These are phyloP conservation scores for Gossypium lobatum DNA, from an alignment of 441 rosid genomes.

Conservation along the genomic window DNA sequence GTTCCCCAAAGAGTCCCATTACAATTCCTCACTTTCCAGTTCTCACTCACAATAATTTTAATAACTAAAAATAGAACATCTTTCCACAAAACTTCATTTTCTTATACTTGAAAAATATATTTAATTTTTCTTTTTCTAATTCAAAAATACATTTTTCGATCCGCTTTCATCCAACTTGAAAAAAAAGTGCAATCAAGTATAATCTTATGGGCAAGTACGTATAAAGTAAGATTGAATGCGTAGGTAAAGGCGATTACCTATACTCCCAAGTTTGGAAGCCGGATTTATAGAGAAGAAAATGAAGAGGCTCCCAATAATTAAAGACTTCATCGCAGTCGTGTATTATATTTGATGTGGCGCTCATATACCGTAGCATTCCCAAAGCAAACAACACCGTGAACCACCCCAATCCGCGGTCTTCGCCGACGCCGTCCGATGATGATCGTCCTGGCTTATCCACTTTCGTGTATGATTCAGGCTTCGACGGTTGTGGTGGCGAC, in stretches of 20 bases:
- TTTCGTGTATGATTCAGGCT: constrained; percentile 44
- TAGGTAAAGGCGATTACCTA: constrained; percentile 35
- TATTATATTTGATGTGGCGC: constrained; percentile 85
- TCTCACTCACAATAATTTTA: neutral
- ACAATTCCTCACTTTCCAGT: neutral
- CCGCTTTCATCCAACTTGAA: neutral
- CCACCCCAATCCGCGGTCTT: constrained; percentile 59
- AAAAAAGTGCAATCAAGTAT: neutral
- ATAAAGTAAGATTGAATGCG: neutral
- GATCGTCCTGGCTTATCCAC: constrained; percentile 41
- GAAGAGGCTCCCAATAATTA: constrained; percentile 99
- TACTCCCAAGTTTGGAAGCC: constrained; percentile 98
- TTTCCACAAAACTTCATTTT: neutral
- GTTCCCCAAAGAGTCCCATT: neutral
- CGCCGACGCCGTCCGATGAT: constrained; percentile 23
- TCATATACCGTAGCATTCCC: constrained; percentile 80
- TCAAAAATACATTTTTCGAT: neutral
- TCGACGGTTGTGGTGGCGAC: constrained; percentile 19
- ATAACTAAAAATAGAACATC: neutral
- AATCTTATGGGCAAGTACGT: neutral
- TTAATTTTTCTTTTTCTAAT: neutral
- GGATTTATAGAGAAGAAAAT: constrained; percentile 77
- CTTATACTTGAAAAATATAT: neutral
- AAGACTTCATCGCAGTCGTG: constrained; percentile 98
- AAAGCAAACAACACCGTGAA: constrained; percentile 55